A percentile compares a stretch with the other conserved stretches of the same genome.
Evolutionary conservation across 2,329 filamentous ascomycete genomes (phyloP).

Genomic region (Exophiala xenobiotica): DNA sequence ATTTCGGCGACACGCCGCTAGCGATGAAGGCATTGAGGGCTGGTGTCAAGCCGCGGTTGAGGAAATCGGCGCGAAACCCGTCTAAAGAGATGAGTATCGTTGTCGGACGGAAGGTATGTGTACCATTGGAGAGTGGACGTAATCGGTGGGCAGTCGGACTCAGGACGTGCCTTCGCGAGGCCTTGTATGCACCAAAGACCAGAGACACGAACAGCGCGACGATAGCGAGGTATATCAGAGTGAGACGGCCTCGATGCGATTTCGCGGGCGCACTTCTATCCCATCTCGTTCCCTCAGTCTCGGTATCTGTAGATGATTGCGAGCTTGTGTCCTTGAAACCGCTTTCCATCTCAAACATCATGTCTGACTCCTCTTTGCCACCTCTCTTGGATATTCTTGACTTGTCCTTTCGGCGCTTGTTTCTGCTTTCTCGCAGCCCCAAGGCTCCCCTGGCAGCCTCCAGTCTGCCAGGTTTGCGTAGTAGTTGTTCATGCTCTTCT

Average conservation of each 20-base stretch:
- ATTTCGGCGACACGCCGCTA: slow-evolving; percentile 82
- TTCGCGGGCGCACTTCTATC: slow-evolving; percentile 32
- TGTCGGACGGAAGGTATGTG: slow-evolving; percentile 82
- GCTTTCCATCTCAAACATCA: slow-evolving; percentile 91
- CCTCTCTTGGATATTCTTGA: slow-evolving; percentile 52
- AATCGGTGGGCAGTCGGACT: slow-evolving; percentile 25
- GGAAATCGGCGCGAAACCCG: slow-evolving; percentile 91
- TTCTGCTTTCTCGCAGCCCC: slow-evolving; percentile 43
- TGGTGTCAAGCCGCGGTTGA: slow-evolving; percentile 79
- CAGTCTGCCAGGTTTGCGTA: slow-evolving; percentile 42
- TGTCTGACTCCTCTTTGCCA: slow-evolving; percentile 58
- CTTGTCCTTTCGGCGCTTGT: slow-evolving; percentile 40
- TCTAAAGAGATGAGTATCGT: slow-evolving; percentile 93
- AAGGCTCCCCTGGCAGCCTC: slow-evolving; percentile 43
- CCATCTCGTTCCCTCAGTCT: slow-evolving; percentile 45
- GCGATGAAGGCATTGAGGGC: slow-evolving; percentile 74
- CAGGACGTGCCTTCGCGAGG: slow-evolving; percentile 42
- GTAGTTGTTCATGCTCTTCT: slow-evolving; percentile 57
- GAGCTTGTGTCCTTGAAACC: slow-evolving; percentile 64
- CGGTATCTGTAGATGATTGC: slow-evolving; percentile 60
- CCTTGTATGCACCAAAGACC: slow-evolving; percentile 56
- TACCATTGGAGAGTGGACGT: slow-evolving; percentile 68
- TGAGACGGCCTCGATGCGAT: slow-evolving; percentile 30
- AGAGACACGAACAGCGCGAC: slow-evolving; percentile 55
- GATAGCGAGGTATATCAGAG: slow-evolving; percentile 40